Evolutionary conservation across 495 filamentous ascomycete genomes (phyloP).

Genomic region (Parathielavia hyrcaniae): DNA sequence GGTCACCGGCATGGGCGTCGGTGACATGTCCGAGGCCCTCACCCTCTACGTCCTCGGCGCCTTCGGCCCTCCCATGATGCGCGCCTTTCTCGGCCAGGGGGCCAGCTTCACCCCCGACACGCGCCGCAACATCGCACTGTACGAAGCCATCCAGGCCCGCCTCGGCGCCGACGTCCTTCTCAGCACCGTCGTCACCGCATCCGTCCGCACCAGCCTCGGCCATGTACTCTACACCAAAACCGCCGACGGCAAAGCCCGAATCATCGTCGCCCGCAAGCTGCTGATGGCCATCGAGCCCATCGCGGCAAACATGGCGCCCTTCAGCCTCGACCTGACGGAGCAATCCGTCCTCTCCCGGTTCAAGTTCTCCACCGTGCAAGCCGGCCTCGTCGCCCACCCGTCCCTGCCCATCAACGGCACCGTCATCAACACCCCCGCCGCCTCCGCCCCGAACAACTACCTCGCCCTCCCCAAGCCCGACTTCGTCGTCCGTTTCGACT

Average conservation of each 20-base stretch:
- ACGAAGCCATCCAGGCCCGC: slow-evolving; percentile 32
- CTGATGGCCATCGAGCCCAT: slow-evolving; percentile 41
- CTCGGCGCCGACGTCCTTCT: slow-evolving; percentile 37
- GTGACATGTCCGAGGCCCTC: slow-evolving; percentile 31
- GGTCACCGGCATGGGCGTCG: slow-evolving; percentile 39
- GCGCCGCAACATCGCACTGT: slow-evolving; percentile 40
- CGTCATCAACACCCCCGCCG: slow-evolving; percentile 23
- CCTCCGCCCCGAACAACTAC: slow-evolving; percentile 27
- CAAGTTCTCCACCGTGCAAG: slow-evolving; percentile 30
- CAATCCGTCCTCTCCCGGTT: slow-evolving; percentile 31
- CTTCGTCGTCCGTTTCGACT: slow-evolving; percentile 22
- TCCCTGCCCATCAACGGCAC: slow-evolving; percentile 25
- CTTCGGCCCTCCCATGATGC: slow-evolving; percentile 39
- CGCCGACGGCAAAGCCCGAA: slow-evolving; percentile 25
- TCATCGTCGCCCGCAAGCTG: slow-evolving; percentile 33
- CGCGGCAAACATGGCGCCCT: slow-evolving; percentile 30
- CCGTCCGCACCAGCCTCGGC: slow-evolving; percentile 26
- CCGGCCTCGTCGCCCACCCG: slow-evolving; percentile 35
- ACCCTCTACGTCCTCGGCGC: slow-evolving; percentile 39
- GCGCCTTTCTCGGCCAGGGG: slow-evolving; percentile 29
- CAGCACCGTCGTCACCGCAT: slow-evolving; percentile 31
- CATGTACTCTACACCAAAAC: slow-evolving; percentile 35
- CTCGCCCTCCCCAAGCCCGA: slow-evolving; percentile 23
- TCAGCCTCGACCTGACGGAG: slow-evolving; percentile 35
- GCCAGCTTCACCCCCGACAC: slow-evolving; percentile 29